Evolutionary conservation across 352 stramenopile species (phyloP).

Genomic region (Pythium pyrilobum): DNA sequence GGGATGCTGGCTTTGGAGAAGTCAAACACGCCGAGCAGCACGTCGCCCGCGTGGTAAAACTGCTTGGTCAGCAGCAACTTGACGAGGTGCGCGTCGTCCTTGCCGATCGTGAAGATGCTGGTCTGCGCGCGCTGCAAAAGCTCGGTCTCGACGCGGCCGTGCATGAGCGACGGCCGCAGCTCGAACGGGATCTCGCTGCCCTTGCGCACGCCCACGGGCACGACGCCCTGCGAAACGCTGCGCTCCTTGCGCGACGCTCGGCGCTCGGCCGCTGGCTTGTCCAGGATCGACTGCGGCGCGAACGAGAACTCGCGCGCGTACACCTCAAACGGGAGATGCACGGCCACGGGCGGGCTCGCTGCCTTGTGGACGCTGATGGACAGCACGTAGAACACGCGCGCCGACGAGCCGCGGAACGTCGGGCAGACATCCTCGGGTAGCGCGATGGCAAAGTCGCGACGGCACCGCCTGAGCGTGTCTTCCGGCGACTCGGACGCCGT

Average conservation of each 20-base stretch:
- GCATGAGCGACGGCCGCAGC: conserved; percentile 55
- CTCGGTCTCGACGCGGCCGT: conserved; percentile 62
- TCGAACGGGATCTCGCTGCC: conserved; percentile 64
- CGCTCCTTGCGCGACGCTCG: conserved; percentile 17
- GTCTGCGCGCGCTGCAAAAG: conserved; percentile 45
- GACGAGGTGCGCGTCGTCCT: conserved; percentile 54
- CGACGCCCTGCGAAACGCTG: conserved; percentile 24
- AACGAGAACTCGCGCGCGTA: conserved; percentile 53
- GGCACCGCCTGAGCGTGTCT: conserved; percentile 37
- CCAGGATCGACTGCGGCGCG: conserved; percentile 18
- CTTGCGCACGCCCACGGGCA: conserved; percentile 48
- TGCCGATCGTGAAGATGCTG: conserved; percentile 69
- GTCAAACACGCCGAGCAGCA: conserved; percentile 53
- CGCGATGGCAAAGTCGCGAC: conserved; percentile 46
- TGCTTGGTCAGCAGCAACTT: conserved; percentile 58
- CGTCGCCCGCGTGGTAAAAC: conserved; percentile 55
- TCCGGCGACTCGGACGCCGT: conserved; percentile 26
- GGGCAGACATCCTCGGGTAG: conserved; percentile 43
- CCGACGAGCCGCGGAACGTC: conserved; percentile 49
- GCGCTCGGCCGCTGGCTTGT: conserved; percentile 5
- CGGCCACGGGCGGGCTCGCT: conserved; percentile 24
- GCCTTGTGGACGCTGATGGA: conserved; percentile 34
- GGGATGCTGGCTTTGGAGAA: conserved; percentile 48
- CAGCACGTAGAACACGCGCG: conserved; percentile 58
- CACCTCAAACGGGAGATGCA: conserved; percentile 61